These are phyloP conservation scores for Eremothecium coryli DNA, from an alignment of 1,139 yeast genomes.

Conservation along the genomic window DNA sequence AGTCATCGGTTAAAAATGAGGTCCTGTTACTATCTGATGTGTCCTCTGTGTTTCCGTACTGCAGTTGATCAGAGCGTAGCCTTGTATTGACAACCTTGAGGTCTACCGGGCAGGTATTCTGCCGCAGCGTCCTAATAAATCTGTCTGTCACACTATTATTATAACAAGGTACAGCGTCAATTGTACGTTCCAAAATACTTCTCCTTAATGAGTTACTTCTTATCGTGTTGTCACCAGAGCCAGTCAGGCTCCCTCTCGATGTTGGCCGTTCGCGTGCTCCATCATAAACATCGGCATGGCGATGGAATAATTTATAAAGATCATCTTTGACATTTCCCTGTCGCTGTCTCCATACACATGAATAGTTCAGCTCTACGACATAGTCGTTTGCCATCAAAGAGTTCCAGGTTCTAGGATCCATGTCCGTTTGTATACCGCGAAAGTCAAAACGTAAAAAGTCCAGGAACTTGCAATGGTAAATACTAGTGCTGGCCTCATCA, in stretches of 20 bases:
- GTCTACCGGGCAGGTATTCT: slow-evolving; percentile 19
- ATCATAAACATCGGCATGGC: slow-evolving; percentile 2
- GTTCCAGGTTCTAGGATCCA: slow-evolving; percentile 8
- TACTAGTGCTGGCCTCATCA: slow-evolving; percentile 8
- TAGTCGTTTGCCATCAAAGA: slow-evolving; percentile 12
- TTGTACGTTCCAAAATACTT: slow-evolving; percentile 8
- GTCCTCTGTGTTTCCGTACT: slow-evolving; percentile 4
- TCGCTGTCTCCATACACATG: slow-evolving; percentile 23
- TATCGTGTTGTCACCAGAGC: slow-evolving; percentile 1
- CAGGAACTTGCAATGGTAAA: slow-evolving; percentile 5
- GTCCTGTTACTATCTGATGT: slow-evolving; percentile 9
- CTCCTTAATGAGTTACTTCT: slow-evolving; percentile 7
- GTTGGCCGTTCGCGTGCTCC: slow-evolving; percentile 3
- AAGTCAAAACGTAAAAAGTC: slow-evolving; percentile 7
- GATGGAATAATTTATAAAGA: slow-evolving; percentile 14
- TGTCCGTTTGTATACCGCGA: slow-evolving; percentile 5
- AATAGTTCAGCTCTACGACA: slow-evolving; percentile 15
- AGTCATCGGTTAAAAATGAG: slow-evolving; percentile 23
- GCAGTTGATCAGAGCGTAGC: slow-evolving; percentile 2
- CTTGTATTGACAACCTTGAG: slow-evolving; percentile 14
- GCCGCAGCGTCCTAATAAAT: slow-evolving; percentile 15
- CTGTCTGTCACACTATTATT: slow-evolving; percentile 13
- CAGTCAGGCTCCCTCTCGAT: slow-evolving; percentile 4
- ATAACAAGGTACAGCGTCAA: slow-evolving; percentile 11
- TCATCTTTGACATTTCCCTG: slow-evolving; percentile 16